Conservation (phyloP, 2,329 filamentous ascomycete species). For the Trichoderma simmonsii region DNA sequence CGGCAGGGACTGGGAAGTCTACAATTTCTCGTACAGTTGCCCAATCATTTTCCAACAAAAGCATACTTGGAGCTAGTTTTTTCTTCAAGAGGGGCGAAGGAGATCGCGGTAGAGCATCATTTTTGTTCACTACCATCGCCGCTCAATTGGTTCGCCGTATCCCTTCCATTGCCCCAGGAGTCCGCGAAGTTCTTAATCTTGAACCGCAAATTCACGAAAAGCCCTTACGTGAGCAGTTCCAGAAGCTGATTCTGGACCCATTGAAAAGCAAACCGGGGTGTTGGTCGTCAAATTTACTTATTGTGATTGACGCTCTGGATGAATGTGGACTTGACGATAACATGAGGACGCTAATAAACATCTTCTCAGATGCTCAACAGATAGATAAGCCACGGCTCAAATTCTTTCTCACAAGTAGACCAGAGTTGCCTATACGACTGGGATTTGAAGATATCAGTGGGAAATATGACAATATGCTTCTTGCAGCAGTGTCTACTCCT, state of each 20-base stretch:
- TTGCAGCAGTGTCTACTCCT: background rate
- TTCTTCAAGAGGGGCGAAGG: constrained; percentile 44
- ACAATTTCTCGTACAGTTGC: constrained; percentile 36
- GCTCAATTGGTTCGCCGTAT: constrained; percentile 30
- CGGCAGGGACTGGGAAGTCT: constrained; percentile 40
- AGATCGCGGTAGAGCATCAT: constrained; percentile 27
- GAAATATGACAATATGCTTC: constrained; percentile 10
- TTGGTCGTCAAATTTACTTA: constrained; percentile 5
- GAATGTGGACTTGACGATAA: constrained; percentile 31
- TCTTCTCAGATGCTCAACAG: constrained; percentile 1
- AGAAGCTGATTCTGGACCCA: constrained; percentile 38
- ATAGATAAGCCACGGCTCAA: constrained; percentile 26
- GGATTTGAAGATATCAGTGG: constrained; percentile 32
- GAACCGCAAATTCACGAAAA: constrained; percentile 31
- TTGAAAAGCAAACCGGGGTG: constrained; percentile 21
- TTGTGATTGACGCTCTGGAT: constrained; percentile 37
- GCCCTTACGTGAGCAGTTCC: constrained; percentile 37
- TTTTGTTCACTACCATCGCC: constrained; percentile 29
- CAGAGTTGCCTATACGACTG: constrained; percentile 37
- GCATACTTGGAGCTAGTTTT: constrained; percentile 37
- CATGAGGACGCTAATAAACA: constrained; percentile 30
- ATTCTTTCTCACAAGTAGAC: constrained; percentile 43
- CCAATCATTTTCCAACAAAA: constrained; percentile 1
- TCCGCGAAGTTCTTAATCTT: constrained; percentile 31
- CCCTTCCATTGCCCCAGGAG: constrained; percentile 27